Evolutionary conservation across 2,329 filamentous ascomycete genomes (phyloP).

Genomic region (Diaporthe longicolla): DNA sequence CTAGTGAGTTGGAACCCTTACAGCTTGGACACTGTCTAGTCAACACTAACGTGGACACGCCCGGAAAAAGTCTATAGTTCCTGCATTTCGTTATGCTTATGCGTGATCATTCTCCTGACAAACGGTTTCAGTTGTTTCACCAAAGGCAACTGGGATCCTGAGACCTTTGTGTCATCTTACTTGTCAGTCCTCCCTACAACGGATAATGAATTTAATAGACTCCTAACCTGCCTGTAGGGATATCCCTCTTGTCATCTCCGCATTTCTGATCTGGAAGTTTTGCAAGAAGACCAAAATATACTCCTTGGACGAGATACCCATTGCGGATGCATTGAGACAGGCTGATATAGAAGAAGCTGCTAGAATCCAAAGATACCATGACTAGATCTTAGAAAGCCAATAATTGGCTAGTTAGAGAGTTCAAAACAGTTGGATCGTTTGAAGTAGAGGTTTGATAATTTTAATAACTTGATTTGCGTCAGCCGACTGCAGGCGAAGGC

Average conservation of each 20-base stretch:
- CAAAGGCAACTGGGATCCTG: slow-evolving; percentile 69
- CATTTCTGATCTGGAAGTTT: slow-evolving; percentile 76
- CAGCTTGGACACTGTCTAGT: neutral
- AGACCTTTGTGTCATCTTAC: slow-evolving; percentile 73
- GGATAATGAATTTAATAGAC: neutral
- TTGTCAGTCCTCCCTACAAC: slow-evolving; percentile 61
- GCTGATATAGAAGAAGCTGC: slow-evolving; percentile 50
- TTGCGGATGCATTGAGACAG: slow-evolving; percentile 66
- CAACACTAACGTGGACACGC: slow-evolving; percentile 10
- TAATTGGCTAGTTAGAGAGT: neutral
- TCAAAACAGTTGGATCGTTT: neutral
- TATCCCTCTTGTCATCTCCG: slow-evolving; percentile 69
- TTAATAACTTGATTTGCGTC: neutral
- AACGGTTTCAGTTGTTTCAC: slow-evolving; percentile 77
- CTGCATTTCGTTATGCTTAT: slow-evolving; percentile 71
- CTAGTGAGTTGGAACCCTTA: slow-evolving; percentile 59
- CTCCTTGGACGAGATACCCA: slow-evolving; percentile 64
- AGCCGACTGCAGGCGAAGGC: neutral
- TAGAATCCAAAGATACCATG: slow-evolving; percentile 47
- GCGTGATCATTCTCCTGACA: slow-evolving; percentile 76
- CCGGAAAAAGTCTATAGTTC: slow-evolving; percentile 68
- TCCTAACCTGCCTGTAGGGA: slow-evolving; percentile 57
- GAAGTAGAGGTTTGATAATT: neutral
- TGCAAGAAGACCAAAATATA: slow-evolving; percentile 72
- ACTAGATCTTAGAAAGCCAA: slow-evolving; percentile 11